Evolutionary conservation across 164 flowering plant species (phyloP), one percentile per base, ranked within the genome.

Genomic region (Vitis rupestris): DNA sequence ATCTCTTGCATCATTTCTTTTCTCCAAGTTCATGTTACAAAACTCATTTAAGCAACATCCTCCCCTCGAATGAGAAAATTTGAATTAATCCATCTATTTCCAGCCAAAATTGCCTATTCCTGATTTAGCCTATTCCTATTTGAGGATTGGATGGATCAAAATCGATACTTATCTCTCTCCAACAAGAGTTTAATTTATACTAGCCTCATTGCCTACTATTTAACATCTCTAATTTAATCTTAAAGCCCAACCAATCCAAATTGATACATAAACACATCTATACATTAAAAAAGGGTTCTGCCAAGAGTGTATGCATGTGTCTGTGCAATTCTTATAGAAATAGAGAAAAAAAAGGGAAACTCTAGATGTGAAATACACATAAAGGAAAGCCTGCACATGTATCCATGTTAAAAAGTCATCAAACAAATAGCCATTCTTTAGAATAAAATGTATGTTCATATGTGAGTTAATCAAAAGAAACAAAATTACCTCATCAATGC

Each of bases 401-500:
- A 37, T 37, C 6, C 44, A 37, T 37, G 44, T 37, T 4, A 3
- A 37, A 6, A 37, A 37, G 44, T 6, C 44, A 37, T 37, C 44
- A 37, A 37, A 37, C 44, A 37, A 37, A 37, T 37, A 37, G 44
- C 44, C 2, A 37, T 37, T 37, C 4, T 37, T 6, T 37, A 6
- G 44, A 37, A 37, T 37, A 37, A 6, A 15, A 48, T 12, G 27
- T 19, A 6, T 44, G 9, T 16, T 19, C 6, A 50, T 16, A 17
- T 53, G 37, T 50, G 55, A 64, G 30, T 9, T 23, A 19, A 50
- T 17, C 19, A 48, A 19, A 64, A 31, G 27, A 60, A 64, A 17
- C 4, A 57, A 56, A 70, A 50, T 30, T 76, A 92, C 96, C 88
- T 89, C 30, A 78, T 72, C 72, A 87, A 79, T 65, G 78, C 79